These are phyloP conservation scores for Litsea cubeba DNA, from an alignment of 164 flowering plant genomes.

Conservation along the genomic window DNA sequence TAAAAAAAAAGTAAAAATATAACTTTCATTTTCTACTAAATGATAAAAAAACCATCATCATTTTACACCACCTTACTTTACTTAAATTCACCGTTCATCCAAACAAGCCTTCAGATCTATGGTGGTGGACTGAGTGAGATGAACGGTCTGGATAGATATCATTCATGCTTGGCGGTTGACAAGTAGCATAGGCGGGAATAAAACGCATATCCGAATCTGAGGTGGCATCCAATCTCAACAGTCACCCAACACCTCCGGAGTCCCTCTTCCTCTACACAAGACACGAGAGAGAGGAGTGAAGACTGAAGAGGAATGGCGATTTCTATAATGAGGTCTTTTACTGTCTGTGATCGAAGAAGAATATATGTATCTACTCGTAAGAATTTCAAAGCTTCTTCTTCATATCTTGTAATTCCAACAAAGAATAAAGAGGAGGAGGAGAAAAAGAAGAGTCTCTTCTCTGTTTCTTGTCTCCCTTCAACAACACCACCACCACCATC, in stretches of 20 bases:
- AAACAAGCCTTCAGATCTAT: no score
- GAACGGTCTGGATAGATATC: no score
- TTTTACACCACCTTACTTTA: no score
- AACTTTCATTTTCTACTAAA: no score
- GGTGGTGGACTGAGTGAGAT: no score
- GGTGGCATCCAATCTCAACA: background rate
- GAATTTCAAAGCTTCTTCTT: background rate
- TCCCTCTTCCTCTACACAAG: background rate
- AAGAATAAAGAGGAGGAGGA: no score
- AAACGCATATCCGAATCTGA: background rate
- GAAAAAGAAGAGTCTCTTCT: no score
- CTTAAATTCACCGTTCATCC: no score
- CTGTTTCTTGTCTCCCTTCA: background rate
- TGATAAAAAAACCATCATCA: no score
- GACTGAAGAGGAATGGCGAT: background rate
- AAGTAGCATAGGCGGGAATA: background rate
- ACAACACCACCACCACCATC: background rate
- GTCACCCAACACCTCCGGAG: background rate
- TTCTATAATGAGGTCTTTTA: background rate
- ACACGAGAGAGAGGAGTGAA: background rate
- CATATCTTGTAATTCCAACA: background rate
- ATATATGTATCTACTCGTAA: background rate
- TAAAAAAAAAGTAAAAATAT: no score
- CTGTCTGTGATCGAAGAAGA: no score
- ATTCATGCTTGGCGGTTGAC: no score